A percentile compares a stretch with the other conserved stretches of the same genome.
phyloP scores from a whole-genome alignment of 495 filamentous ascomycete genomes.

The Jackrogersella multiformis region DNA sequence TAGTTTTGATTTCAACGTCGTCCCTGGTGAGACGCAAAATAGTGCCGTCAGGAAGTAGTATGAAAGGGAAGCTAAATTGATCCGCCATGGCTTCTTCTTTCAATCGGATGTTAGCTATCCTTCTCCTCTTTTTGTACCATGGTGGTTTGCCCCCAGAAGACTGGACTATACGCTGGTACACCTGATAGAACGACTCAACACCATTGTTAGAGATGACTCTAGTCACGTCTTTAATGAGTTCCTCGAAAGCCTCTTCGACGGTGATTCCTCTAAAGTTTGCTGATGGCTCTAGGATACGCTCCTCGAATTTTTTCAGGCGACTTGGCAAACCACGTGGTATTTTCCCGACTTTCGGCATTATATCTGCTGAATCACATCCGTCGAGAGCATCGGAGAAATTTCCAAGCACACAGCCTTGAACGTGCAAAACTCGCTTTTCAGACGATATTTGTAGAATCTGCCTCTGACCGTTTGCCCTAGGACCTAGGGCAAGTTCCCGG shows the following conservation, averaged over 20 bases:
- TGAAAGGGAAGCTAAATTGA: background rate
- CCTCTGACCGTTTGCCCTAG: background rate
- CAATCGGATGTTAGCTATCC: background rate
- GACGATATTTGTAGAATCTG: background rate
- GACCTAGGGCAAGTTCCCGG: background rate
- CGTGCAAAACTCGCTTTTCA: conserved; percentile 16
- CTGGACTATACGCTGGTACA: conserved; percentile 7
- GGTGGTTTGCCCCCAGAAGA: background rate
- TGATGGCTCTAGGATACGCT: conserved; percentile 23
- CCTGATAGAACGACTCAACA: conserved; percentile 9
- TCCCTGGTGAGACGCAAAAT: background rate
- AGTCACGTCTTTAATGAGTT: background rate
- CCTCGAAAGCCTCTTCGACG: conserved; percentile 16
- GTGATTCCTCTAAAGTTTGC: conserved; percentile 10
- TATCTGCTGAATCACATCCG: background rate
- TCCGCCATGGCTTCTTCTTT: conserved; percentile 7
- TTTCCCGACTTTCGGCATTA: background rate
- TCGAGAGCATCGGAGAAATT: background rate
- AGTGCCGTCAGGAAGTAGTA: conserved; percentile 22
- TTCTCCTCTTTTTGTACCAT: conserved; percentile 8
- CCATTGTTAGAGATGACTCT: background rate
- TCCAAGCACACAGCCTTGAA: conserved; percentile 19
- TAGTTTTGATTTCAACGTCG: background rate
- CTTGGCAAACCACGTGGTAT: conserved; percentile 4
- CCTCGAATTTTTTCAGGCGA: conserved; percentile 11